Evolutionary conservation across 768 basidiomycete genomes (phyloP), one percentile per base, ranked within the genome.

Genomic region (Leccinum rimulosum): DNA sequence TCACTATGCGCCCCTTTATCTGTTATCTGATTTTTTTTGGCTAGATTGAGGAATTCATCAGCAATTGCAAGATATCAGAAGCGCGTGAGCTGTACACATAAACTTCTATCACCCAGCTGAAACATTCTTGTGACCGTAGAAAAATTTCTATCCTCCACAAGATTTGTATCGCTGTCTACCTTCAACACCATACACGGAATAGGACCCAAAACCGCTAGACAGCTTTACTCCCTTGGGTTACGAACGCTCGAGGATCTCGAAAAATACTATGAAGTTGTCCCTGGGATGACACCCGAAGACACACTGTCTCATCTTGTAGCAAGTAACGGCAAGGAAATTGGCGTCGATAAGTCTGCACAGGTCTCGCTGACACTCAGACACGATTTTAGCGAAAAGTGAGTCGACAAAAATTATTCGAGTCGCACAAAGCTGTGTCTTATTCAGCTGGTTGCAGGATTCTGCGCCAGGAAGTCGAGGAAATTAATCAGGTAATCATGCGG

Each of bases 401-500:
- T 63, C 28, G 9, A 36, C 9, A 6, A 43, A 40, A 43, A 40
- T 1, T 30, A 38, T 25, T 14, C 45, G 19, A 8, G 17, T 35
- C 31, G 2, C 17, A 3, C 31, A 31, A 11, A 38, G 9, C 19
- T 12, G 6, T 45, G 6, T 38, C 19, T 17, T 25, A 27, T 38
- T 49, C 8, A 30, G 38, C 28, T 1, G 19, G 53, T 14, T 28
- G n/a, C 57, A 87, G 84, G 68, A 94, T 96, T 36, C 78, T 90
- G 1, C 77, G 92, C 7, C 76, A 73, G 0, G 93, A 97, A 70
- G 90, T 91, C 1, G 86, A 92, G 58, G 84, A 88, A 64, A 93
- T 96, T 58, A 81, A 84, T n/a, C 66, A 66, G 1, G 75, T 84
- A 10, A 82, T 96, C 6, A 84, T 85, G 82, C 69, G 71, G n/a